phyloP scores from a whole-genome alignment of 2,329 filamentous ascomycete species.

The Pseudogymnoascus sp. region DNA sequence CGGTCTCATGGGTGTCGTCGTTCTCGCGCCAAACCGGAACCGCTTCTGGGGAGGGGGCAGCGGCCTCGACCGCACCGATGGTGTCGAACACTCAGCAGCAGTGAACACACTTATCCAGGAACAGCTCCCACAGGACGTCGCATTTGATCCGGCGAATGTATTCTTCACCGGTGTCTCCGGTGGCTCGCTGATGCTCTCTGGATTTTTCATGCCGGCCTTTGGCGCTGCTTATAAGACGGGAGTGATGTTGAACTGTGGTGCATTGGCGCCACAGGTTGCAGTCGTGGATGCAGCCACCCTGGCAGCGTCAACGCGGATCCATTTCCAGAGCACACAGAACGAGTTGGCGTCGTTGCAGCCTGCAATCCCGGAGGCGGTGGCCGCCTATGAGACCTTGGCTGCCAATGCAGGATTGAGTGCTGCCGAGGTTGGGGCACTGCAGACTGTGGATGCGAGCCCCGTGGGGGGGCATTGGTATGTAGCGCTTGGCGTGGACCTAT shows the following conservation, averaged over 20 bases:
- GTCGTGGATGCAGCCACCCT: constrained; percentile 38
- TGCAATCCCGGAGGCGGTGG: constrained; percentile 42
- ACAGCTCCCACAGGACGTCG: constrained; percentile 44
- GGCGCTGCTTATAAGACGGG: constrained; percentile 33
- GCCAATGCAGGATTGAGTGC: constrained; percentile 36
- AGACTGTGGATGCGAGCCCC: constrained; percentile 51
- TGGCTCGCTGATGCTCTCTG: constrained; percentile 44
- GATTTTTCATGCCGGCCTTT: constrained; percentile 50
- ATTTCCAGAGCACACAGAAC: constrained; percentile 48
- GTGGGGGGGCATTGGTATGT: constrained; percentile 42
- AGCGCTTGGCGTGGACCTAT: background rate
- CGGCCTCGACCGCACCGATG: constrained; percentile 46
- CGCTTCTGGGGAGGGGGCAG: constrained; percentile 51
- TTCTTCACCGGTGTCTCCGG: constrained; percentile 53
- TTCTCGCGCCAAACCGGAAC: constrained; percentile 50
- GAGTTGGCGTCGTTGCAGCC: constrained; percentile 43
- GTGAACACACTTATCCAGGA: constrained; percentile 44
- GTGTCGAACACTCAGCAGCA: constrained; percentile 47
- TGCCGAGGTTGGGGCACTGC: constrained; percentile 40
- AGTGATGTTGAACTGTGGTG: constrained; percentile 50
- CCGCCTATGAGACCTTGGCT: constrained; percentile 44
- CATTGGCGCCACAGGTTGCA: constrained; percentile 43
- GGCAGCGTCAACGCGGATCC: constrained; percentile 41
- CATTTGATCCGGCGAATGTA: constrained; percentile 44
- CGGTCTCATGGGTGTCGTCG: constrained; percentile 67